Conservation (phyloP, 1,139 yeast genomes). For the Suhomyces anneliseae region DNA sequence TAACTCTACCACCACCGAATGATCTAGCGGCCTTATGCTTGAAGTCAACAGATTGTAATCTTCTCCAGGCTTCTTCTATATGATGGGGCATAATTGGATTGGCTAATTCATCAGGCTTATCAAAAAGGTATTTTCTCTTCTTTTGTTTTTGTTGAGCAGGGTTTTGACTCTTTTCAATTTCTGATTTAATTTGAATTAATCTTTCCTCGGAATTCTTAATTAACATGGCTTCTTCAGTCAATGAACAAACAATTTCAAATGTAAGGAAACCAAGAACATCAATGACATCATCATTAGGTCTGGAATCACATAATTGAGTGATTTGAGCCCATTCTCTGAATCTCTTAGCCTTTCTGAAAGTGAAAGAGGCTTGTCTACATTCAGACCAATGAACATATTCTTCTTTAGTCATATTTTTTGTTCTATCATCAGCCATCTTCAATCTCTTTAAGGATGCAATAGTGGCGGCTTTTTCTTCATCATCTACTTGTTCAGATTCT, state of each 20-base stretch:
- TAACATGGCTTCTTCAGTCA: constrained; percentile 87
- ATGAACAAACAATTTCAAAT: constrained; percentile 91
- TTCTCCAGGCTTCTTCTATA: constrained; percentile 89
- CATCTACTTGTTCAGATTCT: constrained; percentile 78
- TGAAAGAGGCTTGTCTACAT: constrained; percentile 95
- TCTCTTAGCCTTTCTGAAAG: constrained; percentile 87
- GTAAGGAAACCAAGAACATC: constrained; percentile 94
- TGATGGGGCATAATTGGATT: constrained; percentile 82
- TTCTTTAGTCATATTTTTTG: constrained; percentile 90
- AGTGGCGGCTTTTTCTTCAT: constrained; percentile 86
- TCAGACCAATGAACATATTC: constrained; percentile 99
- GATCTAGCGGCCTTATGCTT: constrained; percentile 68
- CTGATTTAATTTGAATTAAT: constrained; percentile 33
- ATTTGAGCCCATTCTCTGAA: constrained; percentile 97
- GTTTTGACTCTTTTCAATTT: constrained; percentile 29
- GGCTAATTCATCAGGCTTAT: constrained; percentile 86
- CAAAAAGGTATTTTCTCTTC: constrained; percentile 68
- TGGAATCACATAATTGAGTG: constrained; percentile 76
- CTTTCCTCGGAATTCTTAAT: constrained; percentile 71
- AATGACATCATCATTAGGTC: constrained; percentile 94
- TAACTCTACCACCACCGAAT: constrained; percentile 70
- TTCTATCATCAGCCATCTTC: constrained; percentile 92
- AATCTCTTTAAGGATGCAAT: constrained; percentile 82
- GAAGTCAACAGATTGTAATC: constrained; percentile 63
- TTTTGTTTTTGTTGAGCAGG: constrained; percentile 18